Evolutionary conservation across 2,329 filamentous ascomycete genomes (phyloP), one percentile per base, ranked within the genome.

Genomic region (Bipolaris gigantea): DNA sequence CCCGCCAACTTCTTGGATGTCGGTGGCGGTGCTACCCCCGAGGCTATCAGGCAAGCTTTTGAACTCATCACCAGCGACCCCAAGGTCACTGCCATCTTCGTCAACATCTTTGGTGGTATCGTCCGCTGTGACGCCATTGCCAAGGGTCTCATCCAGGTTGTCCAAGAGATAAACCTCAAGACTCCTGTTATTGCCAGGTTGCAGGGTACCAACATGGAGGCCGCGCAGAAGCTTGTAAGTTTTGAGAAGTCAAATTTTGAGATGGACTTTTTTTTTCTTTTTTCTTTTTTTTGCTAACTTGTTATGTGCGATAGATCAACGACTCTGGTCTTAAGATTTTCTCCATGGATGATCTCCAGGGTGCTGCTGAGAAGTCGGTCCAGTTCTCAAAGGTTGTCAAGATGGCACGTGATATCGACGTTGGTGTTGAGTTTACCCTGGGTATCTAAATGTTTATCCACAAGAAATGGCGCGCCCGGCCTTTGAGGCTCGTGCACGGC

Each of bases 41-140:
- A 92, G 65, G 94, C 94, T 70, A 99, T 99, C 80, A 90, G 92
- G 82, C 89, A 94, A 79, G 94, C 94, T 65, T 99, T 99, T 75
- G 92, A 96, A 78, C 89, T 99, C 72, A 99, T 99, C 82, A 99
- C 94, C 69, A 94, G 89, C 79, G 94, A 99, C 78, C 87, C 92
- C 74, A 97, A 97, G 85, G 94, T 99, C 64, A 93, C 92, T 47
- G 94, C 94, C 72, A 94, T 99, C 81, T 99, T 99, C 70, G 94
- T 99, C 82, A 99, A 99, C 86, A 99, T 99, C 78, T 99, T 99
- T 75, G 94, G 94, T 75, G 94, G 94, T 80, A 99, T 99, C 69
- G 94, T 99, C 67, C 87, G 94, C 72, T 99, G 94, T 76, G 94
- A 99, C 76, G 92, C 90, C 72, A 99, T 99, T 75, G 94, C 94